These are phyloP conservation scores for Allantophomopsis lycopodina DNA, from an alignment of 2,329 filamentous ascomycete genomes.

Conservation along the genomic window DNA sequence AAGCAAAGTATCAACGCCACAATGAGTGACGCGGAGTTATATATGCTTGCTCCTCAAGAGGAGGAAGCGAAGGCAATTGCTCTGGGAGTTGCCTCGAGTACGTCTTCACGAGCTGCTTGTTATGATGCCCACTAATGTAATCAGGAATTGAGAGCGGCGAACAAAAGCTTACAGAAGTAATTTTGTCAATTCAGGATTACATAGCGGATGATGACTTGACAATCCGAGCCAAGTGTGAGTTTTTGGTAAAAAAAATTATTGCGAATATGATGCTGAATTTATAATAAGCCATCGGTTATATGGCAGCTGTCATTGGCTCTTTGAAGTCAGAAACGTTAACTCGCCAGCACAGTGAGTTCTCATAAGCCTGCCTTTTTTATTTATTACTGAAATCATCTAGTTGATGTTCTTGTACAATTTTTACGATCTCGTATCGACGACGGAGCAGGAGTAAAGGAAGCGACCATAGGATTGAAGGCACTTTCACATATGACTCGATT, in stretches of 20 bases:
- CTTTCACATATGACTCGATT: constrained; percentile 1
- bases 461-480: not conserved
- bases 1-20: too few species aligned
- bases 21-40: not conserved
- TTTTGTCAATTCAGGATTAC: not conserved
- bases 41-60: not conserved
- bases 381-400: not conserved
- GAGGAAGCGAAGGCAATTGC: not conserved
- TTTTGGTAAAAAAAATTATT: too few species aligned
- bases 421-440: constrained; percentile 1
- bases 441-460: constrained; percentile 1
- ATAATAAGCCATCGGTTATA: constrained; percentile 1
- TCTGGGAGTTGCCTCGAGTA: not conserved
- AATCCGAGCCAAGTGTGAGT: constrained; percentile 1
- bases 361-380: not conserved
- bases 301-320: not conserved
- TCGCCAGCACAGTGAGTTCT: not conserved
- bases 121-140: not conserved
- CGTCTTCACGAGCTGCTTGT: not conserved
- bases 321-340: not conserved
- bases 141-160: not conserved
- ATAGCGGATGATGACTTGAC: constrained; percentile 6
- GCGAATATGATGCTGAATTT: not conserved
- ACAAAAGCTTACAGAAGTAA: not conserved
- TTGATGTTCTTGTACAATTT: constrained; percentile 1